These are phyloP conservation scores for Rhizopogon vulgaris DNA, from an alignment of 768 basidiomycete genomes.

Conservation along the genomic window DNA sequence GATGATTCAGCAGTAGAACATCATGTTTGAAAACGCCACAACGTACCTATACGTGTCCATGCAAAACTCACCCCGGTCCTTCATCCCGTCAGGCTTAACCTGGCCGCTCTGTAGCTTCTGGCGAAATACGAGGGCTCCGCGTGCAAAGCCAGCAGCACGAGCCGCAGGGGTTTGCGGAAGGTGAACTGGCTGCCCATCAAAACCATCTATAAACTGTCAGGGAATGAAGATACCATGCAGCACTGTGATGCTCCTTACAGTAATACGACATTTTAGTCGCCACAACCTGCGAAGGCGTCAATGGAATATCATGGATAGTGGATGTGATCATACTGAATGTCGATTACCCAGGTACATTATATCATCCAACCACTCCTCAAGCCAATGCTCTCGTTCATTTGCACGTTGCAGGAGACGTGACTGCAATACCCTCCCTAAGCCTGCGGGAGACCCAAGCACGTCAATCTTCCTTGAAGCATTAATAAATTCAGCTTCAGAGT, in stretches of 20 bases:
- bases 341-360: conserved; percentile 75
- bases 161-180: conserved; percentile 50
- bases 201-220: conserved; percentile 56
- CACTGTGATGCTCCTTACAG: conserved; percentile 50
- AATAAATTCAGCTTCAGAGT: conserved; percentile 51
- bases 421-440: conserved; percentile 54
- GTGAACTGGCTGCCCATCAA: conserved; percentile 58
- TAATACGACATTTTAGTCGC: conserved; percentile 88
- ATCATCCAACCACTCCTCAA: conserved; percentile 95
- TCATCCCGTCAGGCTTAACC: conserved; percentile 58
- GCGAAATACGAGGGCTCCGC: conserved; percentile 70
- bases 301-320: conserved; percentile 1
- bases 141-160: conserved; percentile 67
- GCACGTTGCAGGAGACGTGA: conserved; percentile 51
- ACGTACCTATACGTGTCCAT: conserved; percentile 81
- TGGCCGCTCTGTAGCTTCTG: conserved; percentile 60
- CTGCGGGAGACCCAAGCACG: conserved; percentile 41
- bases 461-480: conserved; percentile 59
- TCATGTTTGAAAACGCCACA: not conserved
- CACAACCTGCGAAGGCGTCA: conserved; percentile 48
- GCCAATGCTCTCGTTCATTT: conserved; percentile 64
- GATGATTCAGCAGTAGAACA: not conserved
- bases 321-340: conserved; percentile 55
- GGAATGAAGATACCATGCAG: conserved; percentile 26
- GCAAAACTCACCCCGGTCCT: conserved; percentile 66